Percentiles rank a stretch among this genome's conserved stretches.
phyloP scores from a whole-genome alignment of 768 basidiomycete genomes.

The Tubosaeta sp. region DNA sequence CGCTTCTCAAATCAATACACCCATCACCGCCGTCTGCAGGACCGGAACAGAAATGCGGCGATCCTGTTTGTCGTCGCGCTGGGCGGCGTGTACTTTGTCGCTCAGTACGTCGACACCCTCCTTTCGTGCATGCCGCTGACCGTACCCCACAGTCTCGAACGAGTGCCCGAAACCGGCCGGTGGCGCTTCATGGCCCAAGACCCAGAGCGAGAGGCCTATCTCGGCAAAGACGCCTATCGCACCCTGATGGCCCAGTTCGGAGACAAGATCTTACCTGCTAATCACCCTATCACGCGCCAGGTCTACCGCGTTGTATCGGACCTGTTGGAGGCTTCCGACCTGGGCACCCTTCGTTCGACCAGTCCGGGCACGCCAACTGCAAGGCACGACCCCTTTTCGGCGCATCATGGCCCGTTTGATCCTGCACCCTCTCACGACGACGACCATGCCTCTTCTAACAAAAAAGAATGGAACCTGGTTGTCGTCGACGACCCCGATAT shows the following conservation, averaged over 20 bases:
- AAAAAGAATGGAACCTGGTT: slow-evolving; percentile 59
- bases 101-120: slow-evolving; percentile 21
- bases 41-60: slow-evolving; percentile 9
- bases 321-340: slow-evolving; percentile 66
- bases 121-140: neutral
- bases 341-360: slow-evolving; percentile 50
- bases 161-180: slow-evolving; percentile 81
- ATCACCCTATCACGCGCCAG: slow-evolving; percentile 61
- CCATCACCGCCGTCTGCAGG: slow-evolving; percentile 4
- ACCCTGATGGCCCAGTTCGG: slow-evolving; percentile 51
- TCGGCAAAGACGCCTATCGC: slow-evolving; percentile 38
- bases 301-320: slow-evolving; percentile 66
- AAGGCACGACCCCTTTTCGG: slow-evolving; percentile 20
- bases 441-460: slow-evolving; percentile 9
- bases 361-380: slow-evolving; percentile 1
- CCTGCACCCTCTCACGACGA: slow-evolving; percentile 1
- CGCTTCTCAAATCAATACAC: slow-evolving; percentile 20
- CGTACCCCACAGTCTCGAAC: slow-evolving; percentile 63
- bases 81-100: slow-evolving; percentile 25
- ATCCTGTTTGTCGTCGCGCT: slow-evolving; percentile 14
- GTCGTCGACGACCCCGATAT: slow-evolving; percentile 70
- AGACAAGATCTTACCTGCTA: slow-evolving; percentile 54
- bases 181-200: slow-evolving; percentile 85
- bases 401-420: slow-evolving; percentile 17
- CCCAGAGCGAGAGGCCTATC: slow-evolving; percentile 50